Evolutionary conservation across 495 filamentous ascomycete genomes (phyloP).

Genomic region (Daldinia caldariorum): DNA sequence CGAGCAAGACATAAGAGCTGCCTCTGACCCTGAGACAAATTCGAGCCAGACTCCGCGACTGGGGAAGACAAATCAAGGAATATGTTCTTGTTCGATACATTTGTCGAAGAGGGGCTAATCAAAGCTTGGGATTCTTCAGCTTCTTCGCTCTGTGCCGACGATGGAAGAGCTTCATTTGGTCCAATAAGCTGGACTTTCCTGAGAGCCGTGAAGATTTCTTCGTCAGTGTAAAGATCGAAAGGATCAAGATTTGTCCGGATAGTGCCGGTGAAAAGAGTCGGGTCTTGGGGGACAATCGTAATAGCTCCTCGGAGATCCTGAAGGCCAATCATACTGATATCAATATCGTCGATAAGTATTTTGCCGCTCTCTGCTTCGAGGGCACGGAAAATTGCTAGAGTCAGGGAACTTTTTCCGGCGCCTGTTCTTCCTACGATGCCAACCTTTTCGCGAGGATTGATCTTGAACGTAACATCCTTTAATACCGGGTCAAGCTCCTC

Average conservation of each 20-base stretch:
- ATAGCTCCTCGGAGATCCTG: constrained; percentile 92
- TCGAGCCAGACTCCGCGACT: constrained; percentile 91
- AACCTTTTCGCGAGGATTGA: constrained; percentile 88
- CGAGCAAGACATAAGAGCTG: constrained; percentile 96
- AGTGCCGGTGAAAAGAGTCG: constrained; percentile 95
- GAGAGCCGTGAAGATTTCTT: constrained; percentile 87
- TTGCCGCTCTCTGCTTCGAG: constrained; percentile 90
- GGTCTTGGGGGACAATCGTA: constrained; percentile 98
- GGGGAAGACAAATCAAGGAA: constrained; percentile 88
- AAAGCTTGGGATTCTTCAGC: constrained; percentile 33
- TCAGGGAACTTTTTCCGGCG: constrained; percentile 95
- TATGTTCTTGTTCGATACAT: constrained; percentile 84
- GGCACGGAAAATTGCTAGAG: constrained; percentile 95
- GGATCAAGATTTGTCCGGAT: constrained; percentile 96
- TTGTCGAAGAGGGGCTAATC: constrained; percentile 41
- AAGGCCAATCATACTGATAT: constrained; percentile 88
- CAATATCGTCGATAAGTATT: constrained; percentile 89
- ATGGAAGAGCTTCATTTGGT: constrained; percentile 54
- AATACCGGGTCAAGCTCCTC: constrained; percentile 87
- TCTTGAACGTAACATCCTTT: constrained; percentile 83
- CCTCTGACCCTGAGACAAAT: constrained; percentile 95
- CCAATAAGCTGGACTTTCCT: constrained; percentile 91
- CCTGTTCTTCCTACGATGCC: constrained; percentile 97
- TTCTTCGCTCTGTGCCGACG: constrained; percentile 24
- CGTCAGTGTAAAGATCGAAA: constrained; percentile 89